Evolutionary conservation across 768 basidiomycete species (phyloP).

Genomic region (Asterophora lycoperdoides): DNA sequence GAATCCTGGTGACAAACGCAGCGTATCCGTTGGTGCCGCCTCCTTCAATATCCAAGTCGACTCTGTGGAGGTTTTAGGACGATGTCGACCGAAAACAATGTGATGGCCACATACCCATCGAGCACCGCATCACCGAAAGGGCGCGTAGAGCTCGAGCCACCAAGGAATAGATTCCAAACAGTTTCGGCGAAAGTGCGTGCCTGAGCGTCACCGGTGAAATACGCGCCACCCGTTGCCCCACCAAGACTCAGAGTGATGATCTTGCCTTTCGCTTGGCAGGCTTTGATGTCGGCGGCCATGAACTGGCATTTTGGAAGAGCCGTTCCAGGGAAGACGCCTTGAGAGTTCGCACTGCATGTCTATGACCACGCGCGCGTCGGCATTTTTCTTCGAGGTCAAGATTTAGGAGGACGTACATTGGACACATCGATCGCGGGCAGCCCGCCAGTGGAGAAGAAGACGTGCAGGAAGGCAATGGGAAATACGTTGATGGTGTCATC

Average conservation of each 20-base stretch:
- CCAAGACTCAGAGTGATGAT: constrained; percentile 54
- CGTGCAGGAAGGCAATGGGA: constrained; percentile 58
- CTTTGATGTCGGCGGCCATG: constrained; percentile 54
- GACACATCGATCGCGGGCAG: constrained; percentile 58
- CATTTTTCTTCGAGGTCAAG: background rate
- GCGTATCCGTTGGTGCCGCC: constrained; percentile 43
- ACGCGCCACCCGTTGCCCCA: constrained; percentile 54
- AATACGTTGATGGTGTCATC: constrained; percentile 55
- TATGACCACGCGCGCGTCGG: constrained; percentile 18
- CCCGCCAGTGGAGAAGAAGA: constrained; percentile 56
- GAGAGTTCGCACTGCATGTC: constrained; percentile 56
- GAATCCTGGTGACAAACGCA: constrained; percentile 46
- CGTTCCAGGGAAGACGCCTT: constrained; percentile 58
- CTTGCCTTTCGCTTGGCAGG: constrained; percentile 63
- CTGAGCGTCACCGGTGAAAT: constrained; percentile 48
- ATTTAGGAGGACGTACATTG: constrained; percentile 35
- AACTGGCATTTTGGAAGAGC: constrained; percentile 56
- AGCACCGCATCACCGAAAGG: constrained; percentile 67
- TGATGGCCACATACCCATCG: constrained; percentile 43
- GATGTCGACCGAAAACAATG: background rate
- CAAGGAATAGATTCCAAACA: constrained; percentile 66
- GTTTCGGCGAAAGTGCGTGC: constrained; percentile 51
- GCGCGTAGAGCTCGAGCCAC: constrained; percentile 53
- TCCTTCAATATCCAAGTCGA: constrained; percentile 67
- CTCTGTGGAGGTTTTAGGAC: constrained; percentile 18